Evolutionary conservation across 2,329 filamentous ascomycete genomes (phyloP), one percentile per base, ranked within the genome.

Genomic region (Cryphonectria nitschkei): DNA sequence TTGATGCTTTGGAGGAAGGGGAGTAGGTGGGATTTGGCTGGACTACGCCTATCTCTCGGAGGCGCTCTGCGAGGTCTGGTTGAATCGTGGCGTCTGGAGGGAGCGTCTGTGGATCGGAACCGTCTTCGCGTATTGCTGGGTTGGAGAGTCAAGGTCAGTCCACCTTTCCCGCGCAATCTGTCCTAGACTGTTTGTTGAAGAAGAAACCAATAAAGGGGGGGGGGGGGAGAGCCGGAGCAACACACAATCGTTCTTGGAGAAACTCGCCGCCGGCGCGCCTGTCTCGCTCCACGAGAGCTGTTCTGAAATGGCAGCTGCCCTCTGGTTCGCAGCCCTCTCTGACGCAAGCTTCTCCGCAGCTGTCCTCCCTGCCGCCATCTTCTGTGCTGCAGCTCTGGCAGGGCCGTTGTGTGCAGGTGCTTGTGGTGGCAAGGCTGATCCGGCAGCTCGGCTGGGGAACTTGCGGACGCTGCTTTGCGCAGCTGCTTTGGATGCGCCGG

Each of bases 11-110:
- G 9, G 86, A 88, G 1, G 85, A 87, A 34, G 84, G 80, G 7
- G 86, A 88, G 63, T 82, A 84, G 5, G 84, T 87, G 41, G 87
- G 86, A 73, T 85, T 86, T 5, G 87, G 86, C 63, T 86, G 82
- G 11, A 82, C 86, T 41, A 88, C 80, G 75, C 87, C 87, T 83
- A 89, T 87, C 73, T 86, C 79, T 37, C 82, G 82, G 6, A 89
- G 82, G 22, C 87, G 86, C 65, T 79, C 79, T 11, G 86, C 84
- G 77, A 87, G 88, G 73, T 79, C 83, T n/a, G 80, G 76, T 61
- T 81, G 78, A 26, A 79, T 75, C 67, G 67, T 69, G 26, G 34
- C 46, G 6, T 74, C 74, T 56, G 78, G 75, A n/a, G 77, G 66
- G 70, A 73, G 73, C 50, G 77, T 75, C 74, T 85, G 81, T n/a